These are phyloP conservation scores for Neophaeococcomyces aloes DNA, from an alignment of 2,329 filamentous ascomycete genomes.

Conservation along the genomic window DNA sequence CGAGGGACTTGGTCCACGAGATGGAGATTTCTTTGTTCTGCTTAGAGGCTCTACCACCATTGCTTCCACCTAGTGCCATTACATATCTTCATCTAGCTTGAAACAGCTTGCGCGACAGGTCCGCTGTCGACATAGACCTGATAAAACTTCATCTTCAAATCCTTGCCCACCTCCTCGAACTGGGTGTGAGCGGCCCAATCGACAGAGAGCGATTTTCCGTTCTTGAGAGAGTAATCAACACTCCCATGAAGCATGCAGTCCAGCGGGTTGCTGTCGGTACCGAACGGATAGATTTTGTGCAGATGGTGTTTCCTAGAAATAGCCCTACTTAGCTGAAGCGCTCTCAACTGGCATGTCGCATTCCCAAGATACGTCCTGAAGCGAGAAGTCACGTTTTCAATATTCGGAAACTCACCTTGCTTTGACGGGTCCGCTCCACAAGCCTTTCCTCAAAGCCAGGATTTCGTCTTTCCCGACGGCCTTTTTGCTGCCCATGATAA, in stretches of 20 bases:
- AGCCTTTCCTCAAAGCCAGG: constrained; percentile 38
- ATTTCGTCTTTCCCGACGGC: constrained; percentile 40
- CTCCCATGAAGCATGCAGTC: constrained; percentile 47
- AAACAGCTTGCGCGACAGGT: constrained; percentile 4
- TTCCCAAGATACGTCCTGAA: too few relatives aligned
- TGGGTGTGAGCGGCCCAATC: constrained; percentile 42
- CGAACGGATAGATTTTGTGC: constrained; percentile 42
- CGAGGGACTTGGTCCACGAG: too few relatives aligned
- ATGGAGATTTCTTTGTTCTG: too few relatives aligned
- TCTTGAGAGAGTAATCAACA: constrained; percentile 44
- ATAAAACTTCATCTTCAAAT: constrained; percentile 22
- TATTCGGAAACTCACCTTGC: constrained; percentile 33
- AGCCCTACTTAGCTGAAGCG: too few relatives aligned
- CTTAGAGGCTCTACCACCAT: too few relatives aligned
- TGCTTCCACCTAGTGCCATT: too few relatives aligned
- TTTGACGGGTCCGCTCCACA: constrained; percentile 41
- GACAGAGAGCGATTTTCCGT: constrained; percentile 35
- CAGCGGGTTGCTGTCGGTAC: too few relatives aligned
- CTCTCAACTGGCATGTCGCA: too few relatives aligned
- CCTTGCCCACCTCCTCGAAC: constrained; percentile 15
- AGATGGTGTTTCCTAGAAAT: constrained; percentile 16
- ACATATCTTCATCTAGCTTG: constrained; percentile 1
- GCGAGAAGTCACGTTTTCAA: too few relatives aligned
- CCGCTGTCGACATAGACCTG: constrained; percentile 24
- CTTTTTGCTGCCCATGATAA: constrained; percentile 44